Evolutionary conservation across 306 rosid genomes (phyloP).

Genomic region (Inga laurina): DNA sequence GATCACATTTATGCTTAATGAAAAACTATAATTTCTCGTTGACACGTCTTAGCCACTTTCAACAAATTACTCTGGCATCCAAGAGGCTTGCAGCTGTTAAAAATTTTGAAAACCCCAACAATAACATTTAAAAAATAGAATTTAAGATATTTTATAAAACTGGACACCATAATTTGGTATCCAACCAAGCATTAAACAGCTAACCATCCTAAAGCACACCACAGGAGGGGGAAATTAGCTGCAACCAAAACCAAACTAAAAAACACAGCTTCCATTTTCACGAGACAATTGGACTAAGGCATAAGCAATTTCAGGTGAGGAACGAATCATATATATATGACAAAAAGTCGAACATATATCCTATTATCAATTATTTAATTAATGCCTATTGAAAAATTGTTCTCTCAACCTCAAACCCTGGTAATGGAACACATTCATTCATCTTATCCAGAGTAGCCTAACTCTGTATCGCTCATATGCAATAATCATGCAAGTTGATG

Average conservation of each 20-base stretch:
- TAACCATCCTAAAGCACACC: slow-evolving; percentile 14
- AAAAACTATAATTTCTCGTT: neutral
- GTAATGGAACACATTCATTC: neutral
- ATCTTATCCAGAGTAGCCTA: slow-evolving; percentile 13
- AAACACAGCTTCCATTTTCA: neutral
- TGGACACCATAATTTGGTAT: neutral
- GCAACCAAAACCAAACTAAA: slow-evolving; percentile 1
- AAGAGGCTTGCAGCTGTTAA: neutral
- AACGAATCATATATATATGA: neutral
- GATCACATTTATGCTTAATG: neutral
- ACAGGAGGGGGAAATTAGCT: neutral
- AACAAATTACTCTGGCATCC: neutral
- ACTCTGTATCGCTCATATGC: slow-evolving; percentile 19
- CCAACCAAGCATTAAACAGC: neutral
- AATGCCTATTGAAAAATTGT: slow-evolving; percentile 3
- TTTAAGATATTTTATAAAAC: neutral
- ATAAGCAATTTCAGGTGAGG: neutral
- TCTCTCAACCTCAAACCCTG: slow-evolving; percentile 34
- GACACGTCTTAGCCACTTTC: neutral
- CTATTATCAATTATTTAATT: slow-evolving; percentile 11
- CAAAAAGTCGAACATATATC: slow-evolving; percentile 15
- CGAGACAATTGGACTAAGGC: neutral
- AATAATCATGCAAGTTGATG: slow-evolving; percentile 27
- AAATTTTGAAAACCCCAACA: neutral
- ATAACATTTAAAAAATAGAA: neutral